These are phyloP conservation scores for Fraxinus cuspidata DNA, from an alignment of 257 asterid species.

Conservation along the genomic window DNA sequence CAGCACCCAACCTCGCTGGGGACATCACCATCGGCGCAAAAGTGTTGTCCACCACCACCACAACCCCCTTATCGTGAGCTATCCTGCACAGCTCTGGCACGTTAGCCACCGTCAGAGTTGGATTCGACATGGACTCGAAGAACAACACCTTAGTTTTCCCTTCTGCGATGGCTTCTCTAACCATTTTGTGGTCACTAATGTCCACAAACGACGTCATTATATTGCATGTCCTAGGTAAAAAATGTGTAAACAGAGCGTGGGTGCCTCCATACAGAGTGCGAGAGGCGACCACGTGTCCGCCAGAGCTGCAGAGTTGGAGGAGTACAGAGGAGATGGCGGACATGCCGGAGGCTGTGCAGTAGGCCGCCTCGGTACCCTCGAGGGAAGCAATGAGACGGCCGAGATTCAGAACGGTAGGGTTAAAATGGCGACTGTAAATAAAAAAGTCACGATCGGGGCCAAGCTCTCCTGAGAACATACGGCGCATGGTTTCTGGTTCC, in stretches of 20 bases:
- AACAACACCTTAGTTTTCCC: slow-evolving; percentile 80
- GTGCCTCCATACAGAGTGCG: slow-evolving; percentile 87
- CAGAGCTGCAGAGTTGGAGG: slow-evolving; percentile 88
- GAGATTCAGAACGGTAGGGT: slow-evolving; percentile 90
- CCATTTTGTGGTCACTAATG: slow-evolving; percentile 54
- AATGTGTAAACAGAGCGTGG: slow-evolving; percentile 76
- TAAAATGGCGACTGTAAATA: slow-evolving; percentile 95
- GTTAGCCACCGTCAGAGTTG: slow-evolving; percentile 82
- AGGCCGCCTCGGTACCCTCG: slow-evolving; percentile 95
- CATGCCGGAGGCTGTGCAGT: slow-evolving; percentile 97
- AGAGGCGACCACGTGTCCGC: slow-evolving; percentile 89
- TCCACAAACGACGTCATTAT: slow-evolving; percentile 92
- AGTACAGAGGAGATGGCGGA: slow-evolving; percentile 84
- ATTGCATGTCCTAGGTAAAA: slow-evolving; percentile 76
- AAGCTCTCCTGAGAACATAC: slow-evolving; percentile 94
- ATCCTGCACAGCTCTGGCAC: slow-evolving; percentile 78
- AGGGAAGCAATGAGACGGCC: slow-evolving; percentile 90
- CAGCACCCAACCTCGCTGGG: slow-evolving; percentile 90
- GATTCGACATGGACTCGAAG: slow-evolving; percentile 78
- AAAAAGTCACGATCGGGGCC: slow-evolving; percentile 91
- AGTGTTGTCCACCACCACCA: slow-evolving; percentile 87
- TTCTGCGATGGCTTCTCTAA: slow-evolving; percentile 51
- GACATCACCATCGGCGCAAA: slow-evolving; percentile 96
- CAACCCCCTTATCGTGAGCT: slow-evolving; percentile 85
- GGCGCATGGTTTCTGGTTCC: slow-evolving; percentile 94